Base-by-base conservation (phyloP, 345 rosid genomes). In the Citrus unshiu region DNA sequence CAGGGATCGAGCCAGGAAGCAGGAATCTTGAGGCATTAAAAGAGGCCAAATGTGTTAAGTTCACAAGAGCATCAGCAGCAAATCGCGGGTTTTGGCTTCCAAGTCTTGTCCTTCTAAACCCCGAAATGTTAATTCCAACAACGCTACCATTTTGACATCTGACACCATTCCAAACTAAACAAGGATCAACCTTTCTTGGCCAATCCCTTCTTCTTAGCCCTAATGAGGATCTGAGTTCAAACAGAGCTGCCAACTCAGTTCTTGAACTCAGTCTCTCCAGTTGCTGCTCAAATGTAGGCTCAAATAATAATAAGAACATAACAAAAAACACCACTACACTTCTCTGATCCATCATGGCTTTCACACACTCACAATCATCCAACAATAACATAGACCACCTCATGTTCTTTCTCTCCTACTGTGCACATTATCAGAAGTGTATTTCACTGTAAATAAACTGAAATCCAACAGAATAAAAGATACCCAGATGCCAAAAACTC, bases 161-260 rank as follows among this genome's bases (percentile, higher is more conserved):
- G 69, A 97, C 79, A 13, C 99, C 99, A 9, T 25, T 85, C 99
- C 99, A 97, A 12, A 7, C 57, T 24, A 61, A 57, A 81, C 99
- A 97, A 77, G 98, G 99, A 75, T 93, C 93, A 6, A 85, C 86
- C 84, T 94, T 97, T 21, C 80, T 88, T 16, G 99, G 99, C 99
- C 99, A 97, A 59, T 97, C 99, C 61, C 59, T 89, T 78, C 93
- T 84, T 85, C 90, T 89, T 74, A 97, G 85, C 81, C 99, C 99
- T 77, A 94, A 83, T 76, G 97, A 84, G 51, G 99, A 93, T 90
- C 99, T 90, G 79, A 97, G 98, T 73, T 74, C 81, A 46, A 97
- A 90, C 62, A 97, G 77, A 84, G 98, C 91, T 1, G 69, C 78
- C 39, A 88, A 70, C 83, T 97, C 98, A 54, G 75, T 40, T 32